Evolutionary conservation across 805 yeast species (phyloP), one percentile per base, ranked within the genome.

Genomic region (Candida xyloterini): DNA sequence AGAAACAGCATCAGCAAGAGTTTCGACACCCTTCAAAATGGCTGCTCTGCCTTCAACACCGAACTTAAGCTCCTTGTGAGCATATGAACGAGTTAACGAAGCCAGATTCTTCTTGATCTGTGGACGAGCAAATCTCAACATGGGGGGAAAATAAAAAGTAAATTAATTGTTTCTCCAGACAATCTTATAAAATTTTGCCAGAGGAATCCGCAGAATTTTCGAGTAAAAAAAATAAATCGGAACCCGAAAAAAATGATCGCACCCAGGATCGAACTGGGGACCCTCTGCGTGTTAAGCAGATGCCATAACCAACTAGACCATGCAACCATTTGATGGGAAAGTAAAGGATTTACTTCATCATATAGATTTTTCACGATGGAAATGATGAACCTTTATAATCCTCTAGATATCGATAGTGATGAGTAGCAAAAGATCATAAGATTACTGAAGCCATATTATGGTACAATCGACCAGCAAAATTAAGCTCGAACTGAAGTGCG

Each of bases 261-360:
- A 89, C 97, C 97, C 97, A 90, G 97, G 97, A 88, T 91, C 96
- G 97, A 91, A 91, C 97, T 89, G 96, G 97, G 96, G 97, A 91
- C 97, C 89, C 86, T 86, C 93, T 88, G 96, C 96, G 96, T 90
- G 97, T 90, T 88, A 90, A 87, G 96, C 96, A 89, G 93, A 86
- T 85, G 96, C 95, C 96, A 90, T 90, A 80, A 89, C 96, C 96
- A 71, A 89, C 96, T 89, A 89, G 96, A 89, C 96, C 96, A 89
- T 89, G 82, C 79, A 81, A 81, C 93, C 93, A 65, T 41, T 55
- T 57, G 43, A 35, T 44, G 38, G 14, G 26, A 8, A 10, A 29
- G 25, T 23, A 4, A 23, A n/a, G 28, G 15, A 7, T 11, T 13
- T 26, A 7, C 11, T 26, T 13, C n/a, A 26, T 8, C 11, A 11